Evolutionary conservation across 1,284 basidiomycete species (phyloP), one percentile per base, ranked within the genome.

Genomic region (Microbotryum saponariae): DNA sequence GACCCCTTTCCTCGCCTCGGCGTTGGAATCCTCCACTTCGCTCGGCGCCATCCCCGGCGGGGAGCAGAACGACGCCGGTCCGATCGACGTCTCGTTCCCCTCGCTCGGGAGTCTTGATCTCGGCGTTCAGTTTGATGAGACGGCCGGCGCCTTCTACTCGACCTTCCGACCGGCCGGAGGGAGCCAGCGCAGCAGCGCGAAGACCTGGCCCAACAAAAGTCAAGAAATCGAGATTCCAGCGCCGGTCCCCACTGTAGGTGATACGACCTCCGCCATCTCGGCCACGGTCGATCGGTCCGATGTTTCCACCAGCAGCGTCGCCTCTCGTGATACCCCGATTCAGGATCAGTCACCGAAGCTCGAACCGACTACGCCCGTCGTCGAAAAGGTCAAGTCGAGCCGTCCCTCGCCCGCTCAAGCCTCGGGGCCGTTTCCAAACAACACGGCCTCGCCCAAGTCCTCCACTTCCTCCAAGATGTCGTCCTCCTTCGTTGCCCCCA

Each of bases 81-180:
- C 18, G 16, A 51, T 9, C 20, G 29, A 27, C 51, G 12, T 20
- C 10, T 51, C 25, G 25, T 29, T 21, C 25, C 23, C 51, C 3
- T 27, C 20, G 16, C 25, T 51, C n/a, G 51, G 51, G 20, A 51
- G 25, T 33, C 64, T 66, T 56, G 65, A 67, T 33, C 53, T 67
- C 29, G 56, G 55, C 46, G 59, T 67, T 56, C 54, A 54, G 29
- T 52, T 67, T 55, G 60, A 60, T 46, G 33, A 53, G 16, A 16
- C 51, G 3, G n/a, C n/a, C 6, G 42, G 56, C 3, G 50, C 31
- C 16, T 21, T 33, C 47, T 46, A 44, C 44, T 60, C 65, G 47
- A 64, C 65, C 0, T 64, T 58, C 59, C 48, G 37, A 42, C 37
- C 37, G 16, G 37, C 37, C 3, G 16, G 37, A 42, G 37, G 18